Conservation (phyloP, 768 basidiomycete genomes). For the Mycena maculata region DNA sequence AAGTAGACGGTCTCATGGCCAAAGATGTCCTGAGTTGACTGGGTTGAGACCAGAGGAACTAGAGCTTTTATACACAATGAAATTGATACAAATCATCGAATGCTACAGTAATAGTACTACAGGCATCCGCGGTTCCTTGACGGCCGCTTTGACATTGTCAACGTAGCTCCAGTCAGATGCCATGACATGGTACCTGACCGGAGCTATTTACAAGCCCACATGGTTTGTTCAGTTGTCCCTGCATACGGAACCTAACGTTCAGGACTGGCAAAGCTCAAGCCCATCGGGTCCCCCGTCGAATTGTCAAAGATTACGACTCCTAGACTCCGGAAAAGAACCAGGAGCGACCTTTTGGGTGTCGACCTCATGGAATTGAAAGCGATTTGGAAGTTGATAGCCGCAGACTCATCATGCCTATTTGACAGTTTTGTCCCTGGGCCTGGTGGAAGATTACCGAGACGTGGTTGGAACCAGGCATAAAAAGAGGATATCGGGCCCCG, state of each 20-base stretch:
- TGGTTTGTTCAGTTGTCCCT: background rate
- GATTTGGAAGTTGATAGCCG: background rate
- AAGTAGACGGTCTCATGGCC: slow-evolving; percentile 11
- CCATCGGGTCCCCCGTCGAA: background rate
- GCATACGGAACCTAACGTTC: background rate
- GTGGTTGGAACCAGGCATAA: too few species aligned
- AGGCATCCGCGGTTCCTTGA: background rate
- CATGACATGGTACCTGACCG: background rate
- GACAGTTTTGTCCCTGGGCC: slow-evolving; percentile 1
- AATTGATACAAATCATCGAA: background rate
- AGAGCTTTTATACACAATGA: slow-evolving; percentile 14
- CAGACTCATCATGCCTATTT: background rate
- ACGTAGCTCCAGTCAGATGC: background rate
- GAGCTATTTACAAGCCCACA: slow-evolving; percentile 1
- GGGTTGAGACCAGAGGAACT: background rate
- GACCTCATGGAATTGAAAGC: background rate
- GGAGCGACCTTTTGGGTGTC: background rate
- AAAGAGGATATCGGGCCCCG: too few species aligned
- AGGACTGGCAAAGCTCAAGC: background rate
- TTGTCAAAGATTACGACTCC: background rate
- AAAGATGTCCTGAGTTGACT: background rate
- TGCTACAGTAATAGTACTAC: too few species aligned
- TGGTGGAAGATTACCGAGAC: too few species aligned
- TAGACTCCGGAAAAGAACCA: background rate
- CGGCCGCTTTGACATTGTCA: background rate